Base-by-base conservation (phyloP, 2,329 filamentous ascomycete species). In the Penicillium rolfsii region DNA sequence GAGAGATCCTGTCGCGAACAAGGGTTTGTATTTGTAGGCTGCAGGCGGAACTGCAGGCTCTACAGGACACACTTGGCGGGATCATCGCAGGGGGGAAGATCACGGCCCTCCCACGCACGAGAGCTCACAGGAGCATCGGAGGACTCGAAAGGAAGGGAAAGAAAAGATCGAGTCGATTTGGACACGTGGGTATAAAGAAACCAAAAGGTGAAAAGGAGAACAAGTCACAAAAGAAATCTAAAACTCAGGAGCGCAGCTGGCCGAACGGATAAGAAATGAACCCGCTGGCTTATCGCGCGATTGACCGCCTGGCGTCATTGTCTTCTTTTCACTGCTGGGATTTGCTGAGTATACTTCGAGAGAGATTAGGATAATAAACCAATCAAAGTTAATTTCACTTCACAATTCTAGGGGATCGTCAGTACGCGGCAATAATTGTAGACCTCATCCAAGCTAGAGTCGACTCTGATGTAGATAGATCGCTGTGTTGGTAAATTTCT, bases 31-130 rank as follows among this genome's bases (percentile, higher is more conserved):
- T 53, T 65, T 68, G 71, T 66, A 74, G 70, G 64, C 70, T 74
- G 73, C 72, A 72, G 70, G 69, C 61, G 54, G 67, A 59, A 70
- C 69, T 72, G 73, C 71, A 73, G 71, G 71, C 69, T 71, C 73
- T 68, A 70, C 67, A 56, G 24, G 67, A 58, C 52, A 70, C 56
- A 59, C 63, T 72, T 67, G 73, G 66, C 64, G 69, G 50, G 64
- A 72, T 68, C 75, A 77, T 76, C 66, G 64, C 52, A 35, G 36
- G 52, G 36, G 12, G 65, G 63, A 64, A 63, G 63, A 64, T 55
- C 52, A 63, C 59, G 62, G 65, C 66, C 64, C 57, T 62, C 60
- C 63, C 64, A 53, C 22, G 22, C 26, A n/a, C 24, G 12, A 46
- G 26, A 26, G 50, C n/a, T 58, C 53, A 63, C 16, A 57, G 24